These are phyloP conservation scores for Stromatinia cepivora DNA, from an alignment of 2,329 filamentous ascomycete genomes.

Conservation along the genomic window DNA sequence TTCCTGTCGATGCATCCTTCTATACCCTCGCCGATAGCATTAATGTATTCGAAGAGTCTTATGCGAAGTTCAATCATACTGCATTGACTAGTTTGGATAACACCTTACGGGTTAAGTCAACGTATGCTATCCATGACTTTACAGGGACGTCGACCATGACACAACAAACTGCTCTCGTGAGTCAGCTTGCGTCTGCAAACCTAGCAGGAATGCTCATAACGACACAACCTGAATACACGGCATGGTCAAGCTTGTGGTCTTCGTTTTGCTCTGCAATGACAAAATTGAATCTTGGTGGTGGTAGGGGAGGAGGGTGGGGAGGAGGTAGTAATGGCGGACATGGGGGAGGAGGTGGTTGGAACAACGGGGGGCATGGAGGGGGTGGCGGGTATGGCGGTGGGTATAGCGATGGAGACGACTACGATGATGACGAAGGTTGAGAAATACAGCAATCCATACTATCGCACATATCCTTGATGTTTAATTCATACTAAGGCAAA, in stretches of 20 bases:
- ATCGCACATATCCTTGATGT: background rate
- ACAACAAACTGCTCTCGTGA: slow-evolving; percentile 28
- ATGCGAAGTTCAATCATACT: slow-evolving; percentile 27
- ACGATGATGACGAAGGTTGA: background rate
- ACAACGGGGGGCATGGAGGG: background rate
- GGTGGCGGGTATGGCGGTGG: background rate
- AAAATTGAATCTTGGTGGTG: slow-evolving; percentile 13
- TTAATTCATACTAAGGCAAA: background rate
- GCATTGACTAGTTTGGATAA: slow-evolving; percentile 20
- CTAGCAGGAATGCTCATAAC: slow-evolving; percentile 30
- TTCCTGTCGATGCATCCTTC: slow-evolving; percentile 28
- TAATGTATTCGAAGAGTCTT: slow-evolving; percentile 30
- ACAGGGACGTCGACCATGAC: slow-evolving; percentile 10
- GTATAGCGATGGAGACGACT: background rate
- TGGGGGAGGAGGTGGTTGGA: background rate
- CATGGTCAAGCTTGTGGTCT: slow-evolving; percentile 24
- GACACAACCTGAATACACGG: slow-evolving; percentile 29
- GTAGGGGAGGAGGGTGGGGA: background rate
- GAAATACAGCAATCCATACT: background rate
- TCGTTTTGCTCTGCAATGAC: slow-evolving; percentile 26
- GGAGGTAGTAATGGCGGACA: background rate
- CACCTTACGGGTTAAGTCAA: slow-evolving; percentile 27
- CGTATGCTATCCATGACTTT: slow-evolving; percentile 33
- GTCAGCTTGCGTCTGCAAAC: slow-evolving; percentile 28
- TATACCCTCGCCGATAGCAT: slow-evolving; percentile 33